A percentile compares a stretch with the other conserved stretches of the same genome.
Evolutionary conservation across 192 early-diverging fungal genomes (phyloP).

Genomic region (Radiomyces spectabilis): DNA sequence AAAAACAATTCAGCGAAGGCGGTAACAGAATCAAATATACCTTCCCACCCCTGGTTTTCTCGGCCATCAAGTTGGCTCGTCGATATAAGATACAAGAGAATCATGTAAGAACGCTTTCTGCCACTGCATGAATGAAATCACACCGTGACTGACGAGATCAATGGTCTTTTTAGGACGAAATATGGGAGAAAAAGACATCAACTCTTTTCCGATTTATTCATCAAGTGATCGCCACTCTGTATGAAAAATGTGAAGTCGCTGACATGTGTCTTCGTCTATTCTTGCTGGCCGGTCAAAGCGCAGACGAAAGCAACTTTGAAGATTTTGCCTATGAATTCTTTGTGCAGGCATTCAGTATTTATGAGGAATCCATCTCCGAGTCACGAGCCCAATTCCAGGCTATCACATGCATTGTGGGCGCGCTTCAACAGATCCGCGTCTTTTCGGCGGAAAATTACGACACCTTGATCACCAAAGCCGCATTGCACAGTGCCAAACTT

Average conservation of each 20-base stretch:
- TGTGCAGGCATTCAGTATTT: slow-evolving; percentile 92
- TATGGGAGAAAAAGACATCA: slow-evolving; percentile 60
- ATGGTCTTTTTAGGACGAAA: slow-evolving; percentile 16
- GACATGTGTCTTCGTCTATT: slow-evolving; percentile 66
- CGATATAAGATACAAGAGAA: slow-evolving; percentile 36
- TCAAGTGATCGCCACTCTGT: slow-evolving; percentile 71
- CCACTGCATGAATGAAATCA: no score
- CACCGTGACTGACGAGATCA: no score
- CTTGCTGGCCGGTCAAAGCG: slow-evolving; percentile 76
- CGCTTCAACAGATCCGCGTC: slow-evolving; percentile 65
- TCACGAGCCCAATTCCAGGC: slow-evolving; percentile 86
- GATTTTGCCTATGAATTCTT: slow-evolving; percentile 95
- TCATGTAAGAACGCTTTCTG: no score
- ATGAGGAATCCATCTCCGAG: slow-evolving; percentile 93
- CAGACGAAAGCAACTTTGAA: slow-evolving; percentile 81
- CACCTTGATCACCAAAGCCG: slow-evolving; percentile 84
- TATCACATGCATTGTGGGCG: slow-evolving; percentile 77
- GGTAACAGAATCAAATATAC: slow-evolving; percentile 81
- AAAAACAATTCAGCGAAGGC: slow-evolving; percentile 81
- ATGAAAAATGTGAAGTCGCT: slow-evolving; percentile 45
- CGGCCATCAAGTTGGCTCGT: slow-evolving; percentile 54
- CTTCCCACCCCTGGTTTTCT: slow-evolving; percentile 77
- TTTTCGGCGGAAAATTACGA: slow-evolving; percentile 89
- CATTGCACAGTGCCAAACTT: slow-evolving; percentile 82
- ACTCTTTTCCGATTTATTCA: slow-evolving; percentile 82